Evolutionary conservation across 768 basidiomycete genomes (phyloP), one percentile per base, ranked within the genome.

Genomic region (Omphalotus guepiniiformis): DNA sequence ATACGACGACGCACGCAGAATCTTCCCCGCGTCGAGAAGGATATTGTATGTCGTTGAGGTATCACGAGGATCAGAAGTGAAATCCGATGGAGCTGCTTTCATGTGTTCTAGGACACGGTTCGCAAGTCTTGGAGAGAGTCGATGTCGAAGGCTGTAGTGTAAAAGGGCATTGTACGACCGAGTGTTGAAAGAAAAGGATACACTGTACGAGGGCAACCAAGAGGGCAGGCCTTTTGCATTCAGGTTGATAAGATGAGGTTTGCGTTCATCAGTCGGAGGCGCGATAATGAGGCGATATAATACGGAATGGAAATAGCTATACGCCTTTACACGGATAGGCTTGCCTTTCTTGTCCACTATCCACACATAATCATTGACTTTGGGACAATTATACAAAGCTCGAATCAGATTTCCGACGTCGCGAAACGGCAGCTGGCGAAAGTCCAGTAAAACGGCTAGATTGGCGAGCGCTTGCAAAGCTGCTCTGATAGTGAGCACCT

Each of bases 81-180:
- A 6, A 13, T 49, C 26, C 35, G 29, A 42, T 11, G 30, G 34
- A 19, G 48, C 72, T 2, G 65, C 50, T 15, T 64, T 53, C 79
- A 88, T 82, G 53, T 86, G 78, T 11, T 73, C 52, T 9, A 87
- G 58, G 12, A 88, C 63, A 11, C 59, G 52, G 12, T 71, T 60
- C 0, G 78, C 83, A 21, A 78, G 65, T 1, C 56, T 48, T 15
- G 74, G 63, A 4, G 82, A 82, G 32, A 71, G 63, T n/a, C 75
- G 73, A 54, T 85, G 74, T 6, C 76, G 76, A 28, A 91, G 69
- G 3, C 81, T 68, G 59, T 88, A 89, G 51, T 84, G 73, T 3
- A 90, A 54, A 22, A 91, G 73, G 1, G 78, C 56, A 58, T 87
- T 85, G 62, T 81, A 85, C 1, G 73, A 64, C 18, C 64, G n/a